These are phyloP conservation scores for Gossypium herbaceum DNA, from an alignment of 345 rosid genomes.

Conservation along the genomic window DNA sequence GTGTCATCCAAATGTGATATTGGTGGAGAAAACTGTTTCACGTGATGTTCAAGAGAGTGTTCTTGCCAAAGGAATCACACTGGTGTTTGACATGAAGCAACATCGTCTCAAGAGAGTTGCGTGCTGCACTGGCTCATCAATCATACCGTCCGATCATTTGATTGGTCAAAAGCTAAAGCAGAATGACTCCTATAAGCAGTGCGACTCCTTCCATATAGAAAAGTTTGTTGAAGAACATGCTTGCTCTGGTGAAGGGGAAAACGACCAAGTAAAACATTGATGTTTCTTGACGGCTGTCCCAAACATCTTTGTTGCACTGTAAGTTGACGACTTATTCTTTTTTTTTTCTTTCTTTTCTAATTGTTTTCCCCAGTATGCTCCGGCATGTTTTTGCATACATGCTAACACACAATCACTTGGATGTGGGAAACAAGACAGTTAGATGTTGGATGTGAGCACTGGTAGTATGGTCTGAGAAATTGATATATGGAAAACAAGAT, in stretches of 20 bases:
- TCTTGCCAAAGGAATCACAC: constrained; percentile 63
- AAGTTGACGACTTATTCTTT: constrained; percentile 30
- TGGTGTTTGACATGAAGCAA: constrained; percentile 87
- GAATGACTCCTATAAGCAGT: constrained; percentile 62
- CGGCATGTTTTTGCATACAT: constrained; percentile 4
- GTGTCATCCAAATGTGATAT: constrained; percentile 68
- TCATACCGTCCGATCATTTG: constrained; percentile 54
- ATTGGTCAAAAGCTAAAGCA: constrained; percentile 56
- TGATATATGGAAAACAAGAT: too few species aligned
- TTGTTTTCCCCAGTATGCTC: not conserved
- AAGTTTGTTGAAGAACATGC: constrained; percentile 81
- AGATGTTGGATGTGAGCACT: not conserved
- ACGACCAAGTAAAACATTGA: constrained; percentile 76
- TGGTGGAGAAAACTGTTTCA: constrained; percentile 87
- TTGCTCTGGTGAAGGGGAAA: constrained; percentile 63
- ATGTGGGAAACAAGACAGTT: not conserved
- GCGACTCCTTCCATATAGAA: constrained; percentile 78
- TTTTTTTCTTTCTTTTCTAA: not conserved
- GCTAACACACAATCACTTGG: not conserved
- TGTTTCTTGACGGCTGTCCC: constrained; percentile 92
- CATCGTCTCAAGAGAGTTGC: constrained; percentile 85
- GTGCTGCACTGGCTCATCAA: constrained; percentile 71
- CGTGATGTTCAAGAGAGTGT: constrained; percentile 77
- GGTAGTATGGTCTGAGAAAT: too few species aligned
- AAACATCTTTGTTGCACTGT: constrained; percentile 84